Evolutionary conservation across 2,329 filamentous ascomycete genomes (phyloP), one percentile per base, ranked within the genome.

Genomic region (Pseudogymnoascus pannorum): DNA sequence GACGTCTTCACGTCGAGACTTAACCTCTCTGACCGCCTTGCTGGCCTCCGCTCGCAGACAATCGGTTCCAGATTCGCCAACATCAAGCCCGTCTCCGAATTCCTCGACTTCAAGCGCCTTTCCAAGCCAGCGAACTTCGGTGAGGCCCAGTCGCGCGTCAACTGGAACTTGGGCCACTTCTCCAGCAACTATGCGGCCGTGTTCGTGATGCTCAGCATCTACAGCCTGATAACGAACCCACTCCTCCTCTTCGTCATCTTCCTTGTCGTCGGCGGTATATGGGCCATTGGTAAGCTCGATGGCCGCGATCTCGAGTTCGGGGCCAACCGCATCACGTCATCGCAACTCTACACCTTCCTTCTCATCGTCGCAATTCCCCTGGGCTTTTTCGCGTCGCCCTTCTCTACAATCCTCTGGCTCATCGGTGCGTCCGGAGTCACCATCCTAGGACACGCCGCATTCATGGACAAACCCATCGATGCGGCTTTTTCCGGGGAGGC

Each of bases 401-500:
- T 97, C 75, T 76, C 83, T 71, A 95, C 92, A 59, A 83, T 92
- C 69, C 86, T 97, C 70, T 97, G 94, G 94, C 84, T 99, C 74
- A 91, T 97, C 73, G 94, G 94, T 74, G 94, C 94, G 70, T 93
- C 89, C 69, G 92, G 91, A 75, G 91, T 97, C 74, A 90, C 87
- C 74, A 95, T 97, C 68, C 80, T 97, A 68, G 94, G 94, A 77
- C 94, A 99, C 79, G 94, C 94, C 69, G 84, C 92, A 66, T 86
- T 97, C 74, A 87, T 97, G 88, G 93, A 97, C 76, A 97, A 96
- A 85, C 93, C 93, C 63, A 96, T 97, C 81, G 94, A 97, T 87
- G 93, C 95, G 92, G 92, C 92, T 97, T 99, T 99, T 97, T 97
- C 93, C 84, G 94, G 95, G 92, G 94, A 99, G 93, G 93, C 94